Evolutionary conservation across 2,329 filamentous ascomycete genomes (phyloP).

Genomic region (Colletotrichum musae): DNA sequence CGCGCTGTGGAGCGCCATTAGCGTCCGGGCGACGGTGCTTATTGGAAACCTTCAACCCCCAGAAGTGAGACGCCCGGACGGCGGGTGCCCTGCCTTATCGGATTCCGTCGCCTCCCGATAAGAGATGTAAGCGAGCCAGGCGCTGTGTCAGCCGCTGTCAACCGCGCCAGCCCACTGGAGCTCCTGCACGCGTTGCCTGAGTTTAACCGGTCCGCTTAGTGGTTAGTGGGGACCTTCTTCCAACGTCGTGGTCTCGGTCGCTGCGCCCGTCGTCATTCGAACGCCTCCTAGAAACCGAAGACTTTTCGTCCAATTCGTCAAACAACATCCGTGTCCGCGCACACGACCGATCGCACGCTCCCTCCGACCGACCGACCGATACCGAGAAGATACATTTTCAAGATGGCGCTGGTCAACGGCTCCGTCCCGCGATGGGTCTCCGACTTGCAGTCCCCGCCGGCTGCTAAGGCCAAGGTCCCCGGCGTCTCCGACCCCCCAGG

Average conservation of each 20-base stretch:
- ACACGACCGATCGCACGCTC: background rate
- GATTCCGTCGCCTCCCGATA: constrained; percentile 13
- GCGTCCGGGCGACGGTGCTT: constrained; percentile 12
- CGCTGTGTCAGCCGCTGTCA: constrained; percentile 19
- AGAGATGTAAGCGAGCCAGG: constrained; percentile 32
- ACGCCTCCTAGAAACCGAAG: background rate
- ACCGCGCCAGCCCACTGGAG: background rate
- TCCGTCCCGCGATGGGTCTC: constrained; percentile 83
- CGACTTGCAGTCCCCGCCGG: constrained; percentile 80
- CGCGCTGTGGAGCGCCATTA: constrained; percentile 33
- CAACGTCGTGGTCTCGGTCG: constrained; percentile 24
- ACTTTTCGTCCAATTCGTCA: constrained; percentile 11
- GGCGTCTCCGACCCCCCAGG: constrained; percentile 89
- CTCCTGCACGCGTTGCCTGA: too few species aligned
- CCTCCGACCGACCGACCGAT: background rate
- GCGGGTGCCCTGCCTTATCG: constrained; percentile 26
- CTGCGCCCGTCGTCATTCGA: constrained; percentile 4
- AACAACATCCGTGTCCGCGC: constrained; percentile 1
- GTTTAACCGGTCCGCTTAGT: constrained; percentile 26
- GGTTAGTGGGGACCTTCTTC: constrained; percentile 22
- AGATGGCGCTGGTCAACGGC: constrained; percentile 45
- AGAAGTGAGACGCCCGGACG: too few species aligned
- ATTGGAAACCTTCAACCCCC: background rate
- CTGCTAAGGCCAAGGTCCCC: constrained; percentile 74
- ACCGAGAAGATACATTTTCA: background rate